A percentile compares a stretch with the other conserved stretches of the same genome.
phyloP scores from a whole-genome alignment of 371 early-diverging fungal species.

The Funneliformis caledonium region DNA sequence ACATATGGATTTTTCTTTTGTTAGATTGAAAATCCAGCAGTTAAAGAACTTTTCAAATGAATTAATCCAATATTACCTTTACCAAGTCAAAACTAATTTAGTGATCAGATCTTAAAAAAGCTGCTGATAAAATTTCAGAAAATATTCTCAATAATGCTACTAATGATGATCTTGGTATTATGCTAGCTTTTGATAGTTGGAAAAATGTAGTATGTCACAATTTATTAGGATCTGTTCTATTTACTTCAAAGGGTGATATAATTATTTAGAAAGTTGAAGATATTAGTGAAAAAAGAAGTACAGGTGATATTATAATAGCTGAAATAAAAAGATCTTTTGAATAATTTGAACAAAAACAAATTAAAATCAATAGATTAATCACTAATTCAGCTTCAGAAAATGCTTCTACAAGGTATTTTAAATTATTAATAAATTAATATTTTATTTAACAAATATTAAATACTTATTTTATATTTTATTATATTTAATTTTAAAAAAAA shows the following conservation, averaged over 20 bases:
- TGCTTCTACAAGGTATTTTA: not conserved
- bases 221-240: not conserved
- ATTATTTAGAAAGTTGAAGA: not conserved
- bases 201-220: not conserved
- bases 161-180: not conserved
- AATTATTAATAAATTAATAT: no score
- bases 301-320: not conserved
- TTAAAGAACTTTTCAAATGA: conserved; percentile 16
- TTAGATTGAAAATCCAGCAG: conserved; percentile 1
- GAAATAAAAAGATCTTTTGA: not conserved
- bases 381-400: not conserved
- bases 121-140: no score
- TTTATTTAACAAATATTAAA: no score
- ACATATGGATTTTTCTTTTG: not conserved
- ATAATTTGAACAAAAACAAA: not conserved
- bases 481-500: no score
- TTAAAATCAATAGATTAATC: not conserved
- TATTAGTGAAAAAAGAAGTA: not conserved
- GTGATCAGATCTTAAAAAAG: not conserved
- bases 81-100: not conserved
- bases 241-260: not conserved
- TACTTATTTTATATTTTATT: no score
- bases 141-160: not conserved
- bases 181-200: conserved; percentile 3
- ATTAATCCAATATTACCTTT: not conserved